Conservation (phyloP, 1,284 basidiomycete genomes). For the Sutorius eximius region DNA sequence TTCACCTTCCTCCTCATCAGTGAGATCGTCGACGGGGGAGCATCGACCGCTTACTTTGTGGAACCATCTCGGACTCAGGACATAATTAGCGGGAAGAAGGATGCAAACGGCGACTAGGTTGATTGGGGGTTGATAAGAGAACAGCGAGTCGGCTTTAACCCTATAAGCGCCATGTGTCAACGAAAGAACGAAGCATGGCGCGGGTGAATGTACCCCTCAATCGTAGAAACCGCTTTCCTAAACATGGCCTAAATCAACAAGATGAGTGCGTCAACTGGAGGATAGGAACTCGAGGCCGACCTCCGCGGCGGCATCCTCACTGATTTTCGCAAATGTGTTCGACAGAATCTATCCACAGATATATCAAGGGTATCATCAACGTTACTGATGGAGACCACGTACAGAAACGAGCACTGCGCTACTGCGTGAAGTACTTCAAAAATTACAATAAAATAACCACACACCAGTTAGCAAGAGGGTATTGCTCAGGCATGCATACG, state of each 20-base stretch:
- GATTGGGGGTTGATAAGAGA: constrained; percentile 91
- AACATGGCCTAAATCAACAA: constrained; percentile 74
- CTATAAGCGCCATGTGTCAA: constrained; percentile 39
- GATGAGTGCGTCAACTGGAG: background rate
- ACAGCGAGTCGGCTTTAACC: constrained; percentile 85
- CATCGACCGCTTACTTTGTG: constrained; percentile 60
- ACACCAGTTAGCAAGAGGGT: constrained; percentile 78
- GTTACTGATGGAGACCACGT: constrained; percentile 27
- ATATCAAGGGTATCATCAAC: background rate
- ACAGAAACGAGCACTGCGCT: constrained; percentile 75
- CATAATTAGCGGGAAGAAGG: constrained; percentile 81
- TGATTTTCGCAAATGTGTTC: constrained; percentile 91
- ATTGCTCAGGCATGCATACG: constrained; percentile 85
- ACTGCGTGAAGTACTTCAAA: constrained; percentile 3
- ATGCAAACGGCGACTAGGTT: constrained; percentile 81
- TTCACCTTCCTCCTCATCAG: constrained; percentile 58
- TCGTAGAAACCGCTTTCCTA: constrained; percentile 83
- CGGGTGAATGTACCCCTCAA: constrained; percentile 67
- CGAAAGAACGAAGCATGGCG: background rate
- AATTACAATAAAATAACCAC: constrained; percentile 23
- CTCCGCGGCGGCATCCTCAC: constrained; percentile 89
- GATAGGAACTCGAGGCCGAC: constrained; percentile 38
- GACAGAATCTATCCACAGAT: constrained; percentile 71
- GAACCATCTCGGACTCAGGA: constrained; percentile 78
- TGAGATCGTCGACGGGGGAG: background rate